A percentile compares a stretch with the other conserved stretches of the same genome.
Evolutionary conservation across 208 protist species (phyloP).

Genomic region (Tritrichomonas foetus): DNA sequence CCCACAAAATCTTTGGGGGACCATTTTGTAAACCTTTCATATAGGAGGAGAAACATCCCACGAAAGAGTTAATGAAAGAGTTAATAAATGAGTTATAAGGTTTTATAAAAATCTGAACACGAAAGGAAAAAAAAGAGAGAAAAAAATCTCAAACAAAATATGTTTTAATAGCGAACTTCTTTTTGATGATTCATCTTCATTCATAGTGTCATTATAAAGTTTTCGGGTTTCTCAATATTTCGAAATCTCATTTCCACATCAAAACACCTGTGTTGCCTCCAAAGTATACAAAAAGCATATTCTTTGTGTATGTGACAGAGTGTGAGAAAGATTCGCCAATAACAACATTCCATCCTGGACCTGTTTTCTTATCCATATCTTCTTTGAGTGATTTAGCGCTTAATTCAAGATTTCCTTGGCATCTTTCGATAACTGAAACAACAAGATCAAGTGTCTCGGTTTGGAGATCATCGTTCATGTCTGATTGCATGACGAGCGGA

Average conservation of each 20-base stretch:
- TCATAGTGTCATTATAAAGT: too few relatives aligned
- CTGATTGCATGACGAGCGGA: neutral
- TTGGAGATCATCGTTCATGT: neutral
- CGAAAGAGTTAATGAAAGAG: too few relatives aligned
- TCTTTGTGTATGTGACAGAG: slow-evolving; percentile 21
- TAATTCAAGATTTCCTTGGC: neutral
- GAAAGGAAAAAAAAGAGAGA: too few relatives aligned
- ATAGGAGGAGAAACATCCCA: too few relatives aligned
- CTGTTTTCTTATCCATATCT: slow-evolving; percentile 40
- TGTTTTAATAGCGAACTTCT: too few relatives aligned
- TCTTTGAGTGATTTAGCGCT: neutral
- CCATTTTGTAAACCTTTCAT: too few relatives aligned
- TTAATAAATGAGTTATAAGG: too few relatives aligned
- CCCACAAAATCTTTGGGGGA: too few relatives aligned
- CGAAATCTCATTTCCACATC: slow-evolving; percentile 33
- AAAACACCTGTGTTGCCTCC: neutral
- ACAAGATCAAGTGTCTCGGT: slow-evolving; percentile 1
- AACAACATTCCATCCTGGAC: slow-evolving; percentile 33
- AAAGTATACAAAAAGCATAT: slow-evolving; percentile 35
- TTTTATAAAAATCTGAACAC: too few relatives aligned
- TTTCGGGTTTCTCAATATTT: too few relatives aligned
- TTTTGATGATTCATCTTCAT: too few relatives aligned
- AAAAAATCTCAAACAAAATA: too few relatives aligned
- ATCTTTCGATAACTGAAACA: neutral
- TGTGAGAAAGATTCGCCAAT: slow-evolving; percentile 16